Percentiles rank a stretch among this genome's conserved stretches.
Evolutionary conservation across 2,329 filamentous ascomycete genomes (phyloP).

Genomic region (Fusarium drepaniforme): DNA sequence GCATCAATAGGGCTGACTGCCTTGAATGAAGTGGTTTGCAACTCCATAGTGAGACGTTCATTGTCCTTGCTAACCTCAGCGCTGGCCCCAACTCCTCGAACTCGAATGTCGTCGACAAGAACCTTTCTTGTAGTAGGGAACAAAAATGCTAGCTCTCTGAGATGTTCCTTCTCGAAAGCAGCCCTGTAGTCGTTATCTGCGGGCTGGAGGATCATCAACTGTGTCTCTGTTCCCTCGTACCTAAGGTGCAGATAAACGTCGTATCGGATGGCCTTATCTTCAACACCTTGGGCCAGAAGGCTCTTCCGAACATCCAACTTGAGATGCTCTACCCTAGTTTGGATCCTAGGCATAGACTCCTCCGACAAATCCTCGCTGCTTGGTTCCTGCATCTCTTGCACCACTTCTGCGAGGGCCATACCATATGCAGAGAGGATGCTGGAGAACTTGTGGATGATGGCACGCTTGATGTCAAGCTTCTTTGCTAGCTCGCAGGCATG

Average conservation of each 20-base stretch:
- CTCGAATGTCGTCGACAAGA: neutral
- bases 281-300: constrained; percentile 55
- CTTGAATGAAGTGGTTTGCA: neutral
- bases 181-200: constrained; percentile 46
- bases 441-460: constrained; percentile 56
- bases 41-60: neutral
- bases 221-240: constrained; percentile 56
- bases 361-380: constrained; percentile 37
- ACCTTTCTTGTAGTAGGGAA: neutral
- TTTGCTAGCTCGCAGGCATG: constrained; percentile 57
- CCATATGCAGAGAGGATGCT: constrained; percentile 58
- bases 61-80: neutral
- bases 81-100: neutral
- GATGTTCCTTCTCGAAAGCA: neutral
- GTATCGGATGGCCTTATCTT: constrained; percentile 52
- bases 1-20: neutral
- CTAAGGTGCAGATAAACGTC: constrained; percentile 59
- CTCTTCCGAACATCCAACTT: constrained; percentile 48
- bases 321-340: constrained; percentile 34
- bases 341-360: constrained; percentile 22
- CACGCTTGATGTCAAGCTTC: constrained; percentile 52
- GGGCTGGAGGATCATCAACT: constrained; percentile 57
- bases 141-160: neutral
- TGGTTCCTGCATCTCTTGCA: constrained; percentile 52
- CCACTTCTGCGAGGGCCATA: constrained; percentile 55